Base-by-base conservation (phyloP, 805 yeast species). In the Pichia eremophila region DNA sequence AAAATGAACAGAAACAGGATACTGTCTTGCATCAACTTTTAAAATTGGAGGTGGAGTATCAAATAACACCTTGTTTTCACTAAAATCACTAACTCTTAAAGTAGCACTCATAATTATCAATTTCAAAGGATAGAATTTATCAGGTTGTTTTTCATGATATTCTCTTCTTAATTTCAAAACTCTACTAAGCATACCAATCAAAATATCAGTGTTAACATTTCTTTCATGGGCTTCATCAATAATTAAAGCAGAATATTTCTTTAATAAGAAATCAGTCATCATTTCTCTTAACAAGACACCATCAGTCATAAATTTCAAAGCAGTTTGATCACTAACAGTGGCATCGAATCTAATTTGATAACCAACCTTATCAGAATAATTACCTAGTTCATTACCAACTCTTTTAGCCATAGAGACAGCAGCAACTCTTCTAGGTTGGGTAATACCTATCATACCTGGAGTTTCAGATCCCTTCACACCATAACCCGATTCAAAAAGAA, bases 161-260 rank as follows among this genome's bases (percentile, higher is more conserved):
- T 76, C 72, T 18, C 77, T 69, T 58, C 99, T 78, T 38, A 91
- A 71, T 53, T 74, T 78, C 51, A 88, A 77, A 17, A 90, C 83
- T 56, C 99, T 79, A 60, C 96, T 87, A 45, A 93, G 70, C 83
- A 93, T 85, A 43, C 99, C 99, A 52, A 93, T 89, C 48, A 93
- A 71, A 43, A 93, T 91, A 66, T 93, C 99, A 0, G 99, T 93
- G 61, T 93, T 93, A 51, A 91, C 81, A 61, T 89, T 91, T 63
- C 99, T 78, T 65, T 93, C 99, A 64, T 93, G 99, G 0, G 99
- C 99, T 66, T 93, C 99, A 69, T 93, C 99, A 50, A 93, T 86
- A 28, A 95, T 75, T 41, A 93, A 74, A 0, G 85, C 82, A 0
- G 97, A 89, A 62, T 93, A 93, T 58, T 85, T 86, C 35, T 78